Percentiles rank a stretch among this genome's conserved stretches.
Conservation (phyloP, 495 filamentous ascomycete species). For the Podospora fimiseda region DNA sequence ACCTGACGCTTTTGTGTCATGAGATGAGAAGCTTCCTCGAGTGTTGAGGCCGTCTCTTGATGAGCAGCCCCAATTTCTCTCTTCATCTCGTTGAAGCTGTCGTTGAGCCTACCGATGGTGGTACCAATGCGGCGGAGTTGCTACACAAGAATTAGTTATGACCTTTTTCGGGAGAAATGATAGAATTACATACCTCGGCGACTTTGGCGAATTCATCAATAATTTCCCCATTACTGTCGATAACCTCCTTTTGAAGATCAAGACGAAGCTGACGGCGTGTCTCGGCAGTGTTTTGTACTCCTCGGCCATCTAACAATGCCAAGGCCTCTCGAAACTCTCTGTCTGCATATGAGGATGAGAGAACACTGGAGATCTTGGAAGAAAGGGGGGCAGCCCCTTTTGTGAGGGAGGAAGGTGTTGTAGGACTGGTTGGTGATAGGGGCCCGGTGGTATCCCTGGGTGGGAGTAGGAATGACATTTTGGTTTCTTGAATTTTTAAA, state of each 20-base stretch:
- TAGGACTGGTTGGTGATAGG: slow-evolving; percentile 12
- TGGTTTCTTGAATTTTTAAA: neutral
- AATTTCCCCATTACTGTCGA: slow-evolving; percentile 88
- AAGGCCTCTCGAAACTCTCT: slow-evolving; percentile 86
- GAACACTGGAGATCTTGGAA: slow-evolving; percentile 69
- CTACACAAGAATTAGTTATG: slow-evolving; percentile 18
- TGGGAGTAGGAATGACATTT: slow-evolving; percentile 6
- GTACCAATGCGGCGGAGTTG: slow-evolving; percentile 83
- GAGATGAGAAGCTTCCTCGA: slow-evolving; percentile 72
- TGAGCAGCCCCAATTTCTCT: slow-evolving; percentile 67
- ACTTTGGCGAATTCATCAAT: slow-evolving; percentile 86
- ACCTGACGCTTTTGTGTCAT: slow-evolving; percentile 68
- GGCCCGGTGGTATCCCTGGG: slow-evolving; percentile 9
- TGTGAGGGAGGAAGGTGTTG: slow-evolving; percentile 6
- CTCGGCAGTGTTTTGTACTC: slow-evolving; percentile 68
- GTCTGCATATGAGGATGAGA: slow-evolving; percentile 90
- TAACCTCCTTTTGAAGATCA: slow-evolving; percentile 86
- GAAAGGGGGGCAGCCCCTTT: slow-evolving; percentile 25
- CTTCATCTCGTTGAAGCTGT: slow-evolving; percentile 75
- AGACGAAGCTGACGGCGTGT: slow-evolving; percentile 72
- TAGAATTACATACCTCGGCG: slow-evolving; percentile 58
- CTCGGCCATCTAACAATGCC: slow-evolving; percentile 63
- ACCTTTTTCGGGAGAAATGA: neutral
- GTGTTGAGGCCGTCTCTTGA: slow-evolving; percentile 64
- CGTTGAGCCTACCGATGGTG: slow-evolving; percentile 70